Base-by-base conservation (phyloP, 257 asterid genomes). In the Misopates orontium region DNA sequence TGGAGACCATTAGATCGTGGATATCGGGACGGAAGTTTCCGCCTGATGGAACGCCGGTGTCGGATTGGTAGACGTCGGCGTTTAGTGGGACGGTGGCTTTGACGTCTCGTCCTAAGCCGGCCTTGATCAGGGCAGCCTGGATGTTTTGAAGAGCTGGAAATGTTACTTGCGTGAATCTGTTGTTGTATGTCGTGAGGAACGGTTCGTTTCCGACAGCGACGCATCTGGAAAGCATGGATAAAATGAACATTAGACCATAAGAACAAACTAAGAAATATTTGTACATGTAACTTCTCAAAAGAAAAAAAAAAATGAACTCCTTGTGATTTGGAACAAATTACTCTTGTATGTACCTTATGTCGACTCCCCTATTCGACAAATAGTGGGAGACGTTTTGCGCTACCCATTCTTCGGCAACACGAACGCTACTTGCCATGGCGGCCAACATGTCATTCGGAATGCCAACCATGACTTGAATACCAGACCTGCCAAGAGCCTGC, bases 151-250 rank as follows among this genome's bases (percentile, higher is more conserved):
- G 84, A 28, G 96, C 97, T 5, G 97, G 97, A 24, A 63, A 71
- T 11, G 97, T 85, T 54, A 64, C 71, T 40, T 73, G 69, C 0
- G 94, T 87, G 76, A 80, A 90, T 63, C 60, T 81, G 74, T 84
- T 66, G 60, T 82, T 71, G 78, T 85, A 90, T 17, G 95, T 73
- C 16, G 69, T 70, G 62, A 87, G 80, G 62, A 90, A 87, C 17
- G 97, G 95, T 56, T 90, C 95, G 19, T 90, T 87, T 24, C 97
- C 97, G 15, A 90, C 97, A 0, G 97, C 96, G 15, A 90, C 95
- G 0, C 83, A 82, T 72, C 98, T 93, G 75, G 31, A 56, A 39
- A 61, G 10, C 48, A 52, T 22, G n/a, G 10, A 55, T 55, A 20
- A 22, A 8, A 17, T 20, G 18, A 19, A 50, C 13, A 17, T 50